These are phyloP conservation scores for Epichloe sibirici DNA, from an alignment of 2,329 filamentous ascomycete species.

Conservation along the genomic window DNA sequence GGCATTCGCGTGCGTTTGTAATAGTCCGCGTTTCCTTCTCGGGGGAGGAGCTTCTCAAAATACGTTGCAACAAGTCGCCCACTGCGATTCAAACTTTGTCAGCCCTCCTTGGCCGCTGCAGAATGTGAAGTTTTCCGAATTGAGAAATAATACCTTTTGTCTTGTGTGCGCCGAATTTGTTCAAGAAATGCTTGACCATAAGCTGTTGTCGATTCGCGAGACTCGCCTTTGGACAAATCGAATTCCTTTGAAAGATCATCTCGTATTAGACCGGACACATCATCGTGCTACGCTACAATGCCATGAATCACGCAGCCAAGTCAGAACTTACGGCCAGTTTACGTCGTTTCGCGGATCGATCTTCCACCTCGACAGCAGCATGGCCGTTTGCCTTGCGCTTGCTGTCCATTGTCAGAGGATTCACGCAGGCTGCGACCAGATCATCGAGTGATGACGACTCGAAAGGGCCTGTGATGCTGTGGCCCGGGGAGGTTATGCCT, in stretches of 20 bases:
- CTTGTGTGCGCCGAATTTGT: conserved; percentile 61
- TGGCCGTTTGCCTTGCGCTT: conserved; percentile 43
- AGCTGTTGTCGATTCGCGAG: conserved; percentile 54
- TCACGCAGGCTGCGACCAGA: conserved; percentile 13
- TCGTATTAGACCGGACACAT: background rate
- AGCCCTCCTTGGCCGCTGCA: background rate
- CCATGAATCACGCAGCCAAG: background rate
- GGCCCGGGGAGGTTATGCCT: background rate
- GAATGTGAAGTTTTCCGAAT: background rate
- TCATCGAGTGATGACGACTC: conserved; percentile 12
- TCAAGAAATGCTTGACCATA: conserved; percentile 64
- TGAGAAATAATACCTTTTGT: conserved; percentile 57
- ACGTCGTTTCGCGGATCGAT: conserved; percentile 44
- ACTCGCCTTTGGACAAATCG: conserved; percentile 45
- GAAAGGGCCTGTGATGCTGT: conserved; percentile 3
- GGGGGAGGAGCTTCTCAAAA: conserved; percentile 62
- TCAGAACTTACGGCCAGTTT: conserved; percentile 34
- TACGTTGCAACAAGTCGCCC: conserved; percentile 62
- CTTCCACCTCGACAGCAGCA: conserved; percentile 32
- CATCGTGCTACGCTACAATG: background rate
- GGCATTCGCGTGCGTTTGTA: conserved; percentile 68
- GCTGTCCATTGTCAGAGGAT: conserved; percentile 34
- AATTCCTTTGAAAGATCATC: conserved; percentile 20
- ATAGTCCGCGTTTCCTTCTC: conserved; percentile 57
- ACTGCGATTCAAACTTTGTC: conserved; percentile 25